Evolutionary conservation across 148 eudicot genomes (phyloP), one percentile per base, ranked within the genome.

Genomic region (Fagopyrum esculentum): DNA sequence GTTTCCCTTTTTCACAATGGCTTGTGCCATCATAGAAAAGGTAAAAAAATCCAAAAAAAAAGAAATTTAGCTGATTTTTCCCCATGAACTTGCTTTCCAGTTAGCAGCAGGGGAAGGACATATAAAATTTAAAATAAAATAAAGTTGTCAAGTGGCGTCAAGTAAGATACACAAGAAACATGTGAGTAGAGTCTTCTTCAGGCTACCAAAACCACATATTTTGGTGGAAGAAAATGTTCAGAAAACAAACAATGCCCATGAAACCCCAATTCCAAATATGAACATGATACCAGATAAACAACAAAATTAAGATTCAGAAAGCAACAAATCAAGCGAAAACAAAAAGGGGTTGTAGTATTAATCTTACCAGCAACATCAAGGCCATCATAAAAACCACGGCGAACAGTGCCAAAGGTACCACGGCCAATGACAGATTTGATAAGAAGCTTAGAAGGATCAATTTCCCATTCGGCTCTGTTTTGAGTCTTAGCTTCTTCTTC

Each of bases 391-490:
- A 92, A 59, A 66, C 96, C 96, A 49, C 96, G 93, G 51, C 90
- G 98, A 76, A 93, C 98, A 47, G 92, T 90, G n/a, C 98, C 96
- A 29, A 90, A 93, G 40, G 96, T 86, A 73, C 98, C 98, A 60
- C 98, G 96, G 61, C 91, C 98, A 79, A 93, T 87, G 69, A 87
- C 90, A 69, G 89, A 54, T 69, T 87, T 93, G 84, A 93, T 85
- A 46, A 86, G 74, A 11, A 93, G 90, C 76, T 89, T 90, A 2
- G 96, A 85, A 59, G 96, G 90, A 59, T 93, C 98, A 79, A 93
- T 93, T 59, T 90, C 98, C 98, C 98, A 93, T 6, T 86, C 98
- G 16, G 86, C 81, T 61, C 73, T 72, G 9, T 12, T n/a, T 16
- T 26, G 54, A 30, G 30, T 72, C 74, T n/a, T 78, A 40, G 15